Conservation (phyloP, 129 eudicot genomes). For the Oenanthe sinensis region DNA sequence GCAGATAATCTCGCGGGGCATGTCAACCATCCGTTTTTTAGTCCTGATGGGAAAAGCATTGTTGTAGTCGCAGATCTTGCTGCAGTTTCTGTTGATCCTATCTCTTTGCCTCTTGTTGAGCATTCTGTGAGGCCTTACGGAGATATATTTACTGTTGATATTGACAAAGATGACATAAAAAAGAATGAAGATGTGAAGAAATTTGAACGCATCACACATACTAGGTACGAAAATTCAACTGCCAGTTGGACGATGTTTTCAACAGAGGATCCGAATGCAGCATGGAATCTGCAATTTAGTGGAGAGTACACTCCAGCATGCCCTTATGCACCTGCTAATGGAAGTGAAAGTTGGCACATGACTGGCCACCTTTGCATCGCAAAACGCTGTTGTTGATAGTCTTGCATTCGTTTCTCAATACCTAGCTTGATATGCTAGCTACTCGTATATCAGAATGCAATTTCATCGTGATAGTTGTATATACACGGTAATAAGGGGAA, state of each 20-base stretch:
- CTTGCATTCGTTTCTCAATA: background rate
- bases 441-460: background rate
- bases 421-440: background rate
- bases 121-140: slow-evolving; percentile 3
- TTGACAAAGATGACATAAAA: background rate
- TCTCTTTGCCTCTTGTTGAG: slow-evolving; percentile 7
- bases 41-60: slow-evolving; percentile 6
- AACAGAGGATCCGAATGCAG: slow-evolving; percentile 9
- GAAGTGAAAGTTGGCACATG: background rate
- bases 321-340: background rate
- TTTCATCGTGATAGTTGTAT: background rate
- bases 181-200: background rate
- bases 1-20: background rate
- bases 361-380: background rate
- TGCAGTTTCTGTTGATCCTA: slow-evolving; percentile 8
- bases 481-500: background rate
- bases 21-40: background rate
- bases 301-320: background rate
- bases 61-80: slow-evolving; percentile 7
- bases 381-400: background rate
- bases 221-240: background rate
- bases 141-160: background rate
- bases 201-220: background rate
- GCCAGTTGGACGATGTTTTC: slow-evolving; percentile 1
- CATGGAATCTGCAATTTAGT: slow-evolving; percentile 5